Evolutionary conservation across 768 basidiomycete species (phyloP).

Genomic region (Leccinum subtestaceum): DNA sequence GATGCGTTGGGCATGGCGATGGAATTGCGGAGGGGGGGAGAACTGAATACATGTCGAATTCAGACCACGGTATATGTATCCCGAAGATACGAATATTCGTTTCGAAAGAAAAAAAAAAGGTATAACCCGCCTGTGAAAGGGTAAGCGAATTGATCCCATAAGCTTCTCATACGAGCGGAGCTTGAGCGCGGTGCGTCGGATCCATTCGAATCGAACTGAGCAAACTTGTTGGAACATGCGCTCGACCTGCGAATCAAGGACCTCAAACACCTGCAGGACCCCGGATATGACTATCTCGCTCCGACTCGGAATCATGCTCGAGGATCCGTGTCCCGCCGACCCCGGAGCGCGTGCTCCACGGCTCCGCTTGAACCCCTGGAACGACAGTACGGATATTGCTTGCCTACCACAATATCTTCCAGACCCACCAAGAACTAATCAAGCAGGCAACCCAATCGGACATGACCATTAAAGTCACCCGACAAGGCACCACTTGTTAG

Average conservation of each 20-base stretch:
- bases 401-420: not conserved
- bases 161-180: slow-evolving; percentile 12
- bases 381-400: not conserved
- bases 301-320: too few species aligned
- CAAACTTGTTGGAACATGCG: not conserved
- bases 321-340: not conserved
- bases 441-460: not conserved
- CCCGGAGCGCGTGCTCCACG: not conserved
- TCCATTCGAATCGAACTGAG: not conserved
- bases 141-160: slow-evolving; percentile 3
- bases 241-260: slow-evolving; percentile 1
- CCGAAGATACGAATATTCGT: slow-evolving; percentile 8
- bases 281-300: not conserved
- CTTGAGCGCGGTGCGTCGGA: slow-evolving; percentile 5
- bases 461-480: not conserved
- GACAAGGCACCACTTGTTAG: not conserved
- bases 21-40: not conserved
- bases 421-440: not conserved
- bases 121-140: slow-evolving; percentile 15
- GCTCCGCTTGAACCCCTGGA: not conserved
- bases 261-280: slow-evolving; percentile 9
- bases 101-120: slow-evolving; percentile 7
- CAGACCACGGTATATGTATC: slow-evolving; percentile 12
- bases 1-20: slow-evolving; percentile 5
- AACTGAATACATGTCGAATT: slow-evolving; percentile 7